A percentile compares a stretch with the other conserved stretches of the same genome.
phyloP scores from a whole-genome alignment of 2,329 filamentous ascomycete species.

The Chalaropsis thielavioides region DNA sequence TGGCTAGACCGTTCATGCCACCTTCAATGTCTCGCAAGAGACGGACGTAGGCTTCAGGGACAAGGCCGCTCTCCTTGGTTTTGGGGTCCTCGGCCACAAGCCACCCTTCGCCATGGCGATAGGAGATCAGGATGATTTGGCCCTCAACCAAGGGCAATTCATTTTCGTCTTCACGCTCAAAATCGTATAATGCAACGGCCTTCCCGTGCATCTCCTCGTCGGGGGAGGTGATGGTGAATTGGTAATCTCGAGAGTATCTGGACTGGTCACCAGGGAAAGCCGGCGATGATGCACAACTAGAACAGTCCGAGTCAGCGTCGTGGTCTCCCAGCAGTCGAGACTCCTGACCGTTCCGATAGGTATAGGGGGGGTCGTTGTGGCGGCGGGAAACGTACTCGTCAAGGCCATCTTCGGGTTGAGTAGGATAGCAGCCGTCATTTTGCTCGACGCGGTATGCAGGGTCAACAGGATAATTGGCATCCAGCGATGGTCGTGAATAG shows the following conservation, averaged over 20 bases:
- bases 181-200: slow-evolving; percentile 88
- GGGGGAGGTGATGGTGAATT: slow-evolving; percentile 86
- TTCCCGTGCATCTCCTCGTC: slow-evolving; percentile 98
- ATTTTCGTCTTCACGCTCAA: slow-evolving; percentile 89
- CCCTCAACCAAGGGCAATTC: slow-evolving; percentile 85
- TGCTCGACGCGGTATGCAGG: slow-evolving; percentile 59
- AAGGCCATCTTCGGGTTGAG: slow-evolving; percentile 48
- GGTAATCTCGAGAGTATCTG: slow-evolving; percentile 79
- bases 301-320: slow-evolving; percentile 39
- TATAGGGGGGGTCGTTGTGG: not conserved
- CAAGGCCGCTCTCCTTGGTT: slow-evolving; percentile 83
- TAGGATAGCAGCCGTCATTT: slow-evolving; percentile 60
- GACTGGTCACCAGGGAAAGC: slow-evolving; percentile 52
- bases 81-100: slow-evolving; percentile 91
- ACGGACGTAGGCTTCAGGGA: slow-evolving; percentile 92
- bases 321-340: slow-evolving; percentile 9
- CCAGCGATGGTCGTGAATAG: slow-evolving; percentile 31
- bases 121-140: slow-evolving; percentile 92
- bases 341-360: slow-evolving; percentile 1
- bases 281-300: slow-evolving; percentile 45
- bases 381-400: slow-evolving; percentile 19
- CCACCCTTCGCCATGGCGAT: slow-evolving; percentile 93
- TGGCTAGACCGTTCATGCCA: slow-evolving; percentile 59
- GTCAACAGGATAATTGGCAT: slow-evolving; percentile 41
- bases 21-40: slow-evolving; percentile 87